Evolutionary conservation across 768 basidiomycete genomes (phyloP), one percentile per base, ranked within the genome.

Genomic region (Podaxis mareebaensis): DNA sequence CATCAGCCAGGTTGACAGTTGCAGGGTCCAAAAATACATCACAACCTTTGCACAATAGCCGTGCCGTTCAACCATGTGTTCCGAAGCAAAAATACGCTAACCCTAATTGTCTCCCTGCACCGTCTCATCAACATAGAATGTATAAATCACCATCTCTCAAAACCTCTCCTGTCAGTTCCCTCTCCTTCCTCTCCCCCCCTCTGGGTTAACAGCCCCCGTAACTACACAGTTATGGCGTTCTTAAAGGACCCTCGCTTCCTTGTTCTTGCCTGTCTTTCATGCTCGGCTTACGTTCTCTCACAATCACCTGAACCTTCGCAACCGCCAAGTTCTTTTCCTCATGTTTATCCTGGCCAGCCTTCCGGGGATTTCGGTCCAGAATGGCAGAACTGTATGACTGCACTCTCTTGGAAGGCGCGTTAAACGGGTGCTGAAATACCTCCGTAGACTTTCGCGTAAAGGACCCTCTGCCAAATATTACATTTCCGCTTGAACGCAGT

Each of bases 351-450:
- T 22, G 77, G 78, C 40, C 72, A 79, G 66, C 84, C 84, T 7
- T 64, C 69, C 42, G 77, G 79, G 24, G 79, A 80, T 67, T 86
- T 82, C 63, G 79, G 81, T 66, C 80, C 83, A 36, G 77, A 75
- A 61, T 90, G 88, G 88, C 88, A 89, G 73, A 71, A 75, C 57
- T 89, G 88, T 88, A 72, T 22, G 83, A 74, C 15, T 38, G 58
- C 36, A 30, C 59, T 38, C 22, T 20, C 44, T 62, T 28, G 49
- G 7, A 10, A 12, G 4, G 17, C 58, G 24, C 42, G 51, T 58
- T n/a, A 5, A 44, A 0, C 30, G 13, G 15, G 11, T 15, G 30
- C 33, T 56, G 24, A 40, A 20, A 39, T 38, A 60, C 63, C 3
- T 65, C 10, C 17, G 15, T 64, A 90, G 88, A 90, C 70, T 89